These are phyloP conservation scores for Chlorencoelia australis DNA, from an alignment of 2,329 filamentous ascomycete genomes.

Conservation along the genomic window DNA sequence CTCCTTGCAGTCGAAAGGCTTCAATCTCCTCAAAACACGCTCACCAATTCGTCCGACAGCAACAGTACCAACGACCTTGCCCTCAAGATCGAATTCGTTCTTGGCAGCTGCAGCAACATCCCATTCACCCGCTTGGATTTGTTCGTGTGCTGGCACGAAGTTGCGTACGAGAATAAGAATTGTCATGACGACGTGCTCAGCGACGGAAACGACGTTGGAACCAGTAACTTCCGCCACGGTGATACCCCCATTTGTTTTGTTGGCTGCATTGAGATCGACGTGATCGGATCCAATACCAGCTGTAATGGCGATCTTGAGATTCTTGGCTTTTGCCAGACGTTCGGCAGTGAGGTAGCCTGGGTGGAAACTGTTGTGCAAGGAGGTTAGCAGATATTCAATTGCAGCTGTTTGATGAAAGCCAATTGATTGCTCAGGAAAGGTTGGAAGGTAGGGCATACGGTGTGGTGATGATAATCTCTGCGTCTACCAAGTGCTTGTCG, in stretches of 20 bases:
- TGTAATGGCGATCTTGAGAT: constrained; percentile 93
- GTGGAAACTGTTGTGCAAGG: constrained; percentile 65
- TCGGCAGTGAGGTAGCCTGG: constrained; percentile 95
- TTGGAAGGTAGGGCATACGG: constrained; percentile 46
- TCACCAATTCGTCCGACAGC: constrained; percentile 96
- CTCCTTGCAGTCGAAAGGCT: constrained; percentile 99
- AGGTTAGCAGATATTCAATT: not conserved
- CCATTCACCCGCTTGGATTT: constrained; percentile 84
- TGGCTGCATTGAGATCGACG: constrained; percentile 83
- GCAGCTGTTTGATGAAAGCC: not conserved
- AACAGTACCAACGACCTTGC: constrained; percentile 95
- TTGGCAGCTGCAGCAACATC: constrained; percentile 92
- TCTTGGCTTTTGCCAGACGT: constrained; percentile 95
- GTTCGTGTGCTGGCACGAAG: constrained; percentile 95
- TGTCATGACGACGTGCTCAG: constrained; percentile 99
- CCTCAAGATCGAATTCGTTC: constrained; percentile 96
- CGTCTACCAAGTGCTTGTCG: constrained; percentile 90
- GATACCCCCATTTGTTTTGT: constrained; percentile 95
- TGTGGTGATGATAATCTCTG: constrained; percentile 98
- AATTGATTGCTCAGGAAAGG: too few species aligned
- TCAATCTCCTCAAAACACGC: constrained; percentile 90
- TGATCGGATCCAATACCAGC: constrained; percentile 98
- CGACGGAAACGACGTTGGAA: constrained; percentile 96
- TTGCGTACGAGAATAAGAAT: constrained; percentile 94
- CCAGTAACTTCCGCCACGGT: constrained; percentile 97